Conservation (phyloP, 805 yeast genomes). For the Candida hungchunana region DNA sequence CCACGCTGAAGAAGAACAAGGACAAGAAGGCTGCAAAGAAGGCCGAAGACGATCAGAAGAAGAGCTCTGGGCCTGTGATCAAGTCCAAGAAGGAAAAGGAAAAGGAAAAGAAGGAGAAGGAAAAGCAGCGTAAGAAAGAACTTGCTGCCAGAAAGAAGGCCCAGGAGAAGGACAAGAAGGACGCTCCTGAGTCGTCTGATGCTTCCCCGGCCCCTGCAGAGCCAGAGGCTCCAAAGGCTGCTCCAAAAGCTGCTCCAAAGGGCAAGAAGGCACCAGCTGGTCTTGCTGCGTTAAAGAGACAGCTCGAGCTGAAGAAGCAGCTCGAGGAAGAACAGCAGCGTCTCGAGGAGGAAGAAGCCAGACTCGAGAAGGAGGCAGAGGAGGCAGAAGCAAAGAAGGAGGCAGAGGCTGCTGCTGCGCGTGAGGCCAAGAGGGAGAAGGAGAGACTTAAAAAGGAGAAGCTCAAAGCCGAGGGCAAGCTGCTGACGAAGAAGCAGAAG, state of each 20-base stretch:
- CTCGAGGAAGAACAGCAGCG: slow-evolving; percentile 78
- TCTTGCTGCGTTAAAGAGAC: slow-evolving; percentile 85
- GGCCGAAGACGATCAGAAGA: slow-evolving; percentile 43
- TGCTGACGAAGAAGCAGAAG: slow-evolving; percentile 89
- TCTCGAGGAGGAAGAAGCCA: slow-evolving; percentile 71
- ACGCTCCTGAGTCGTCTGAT: slow-evolving; percentile 7
- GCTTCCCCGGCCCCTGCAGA: slow-evolving; percentile 27
- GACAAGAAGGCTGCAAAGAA: slow-evolving; percentile 68
- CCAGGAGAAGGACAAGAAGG: slow-evolving; percentile 19
- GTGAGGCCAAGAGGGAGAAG: slow-evolving; percentile 72
- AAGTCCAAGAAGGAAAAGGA: slow-evolving; percentile 93
- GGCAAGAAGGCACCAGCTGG: slow-evolving; percentile 83
- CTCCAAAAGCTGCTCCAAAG: slow-evolving; percentile 40
- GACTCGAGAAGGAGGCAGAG: slow-evolving; percentile 43
- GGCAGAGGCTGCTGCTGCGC: slow-evolving; percentile 50
- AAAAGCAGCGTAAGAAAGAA: slow-evolving; percentile 87
- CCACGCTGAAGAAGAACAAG: slow-evolving; percentile 76
- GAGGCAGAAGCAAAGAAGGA: slow-evolving; percentile 42
- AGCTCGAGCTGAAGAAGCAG: slow-evolving; percentile 83
- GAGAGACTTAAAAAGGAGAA: slow-evolving; percentile 85
- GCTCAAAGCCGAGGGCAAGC: slow-evolving; percentile 94
- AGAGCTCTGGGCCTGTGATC: slow-evolving; percentile 54
- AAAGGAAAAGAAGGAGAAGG: slow-evolving; percentile 90
- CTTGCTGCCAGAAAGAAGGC: slow-evolving; percentile 82
- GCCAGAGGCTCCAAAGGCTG: slow-evolving; percentile 31